Percentiles rank a stretch among this genome's conserved stretches.
Evolutionary conservation across 768 basidiomycete species (phyloP).

Genomic region (Boletus vinaceobasis): DNA sequence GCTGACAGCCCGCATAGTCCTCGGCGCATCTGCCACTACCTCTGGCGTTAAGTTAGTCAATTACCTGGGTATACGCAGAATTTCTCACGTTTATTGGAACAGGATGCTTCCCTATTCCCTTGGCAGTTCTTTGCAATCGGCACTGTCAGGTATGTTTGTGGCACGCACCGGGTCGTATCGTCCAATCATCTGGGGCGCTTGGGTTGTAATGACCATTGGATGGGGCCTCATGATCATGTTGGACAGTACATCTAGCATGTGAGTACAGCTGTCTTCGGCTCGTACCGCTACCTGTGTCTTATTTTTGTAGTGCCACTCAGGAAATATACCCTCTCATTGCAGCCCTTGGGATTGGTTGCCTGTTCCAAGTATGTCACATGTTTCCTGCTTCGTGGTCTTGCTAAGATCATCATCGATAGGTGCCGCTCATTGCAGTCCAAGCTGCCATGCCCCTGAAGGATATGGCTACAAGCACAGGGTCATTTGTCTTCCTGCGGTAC

Average conservation of each 20-base stretch:
- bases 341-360: constrained; percentile 32
- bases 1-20: constrained; percentile 17
- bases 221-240: constrained; percentile 37
- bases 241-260: constrained; percentile 31
- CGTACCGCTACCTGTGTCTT: background rate
- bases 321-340: constrained; percentile 33
- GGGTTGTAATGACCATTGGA: constrained; percentile 32
- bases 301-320: constrained; percentile 24
- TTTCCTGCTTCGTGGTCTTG: background rate
- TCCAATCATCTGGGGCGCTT: constrained; percentile 30
- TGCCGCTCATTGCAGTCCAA: constrained; percentile 37
- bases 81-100: background rate
- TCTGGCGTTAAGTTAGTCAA: constrained; percentile 30
- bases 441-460: constrained; percentile 45
- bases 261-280: background rate
- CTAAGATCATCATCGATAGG: constrained; percentile 5
- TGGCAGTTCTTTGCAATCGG: constrained; percentile 15
- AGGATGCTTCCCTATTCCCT: constrained; percentile 39
- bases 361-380: constrained; percentile 29
- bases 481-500: constrained; percentile 34
- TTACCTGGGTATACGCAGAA: too few species aligned
- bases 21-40: constrained; percentile 35
- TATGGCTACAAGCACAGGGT: constrained; percentile 41
- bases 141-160: constrained; percentile 25
- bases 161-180: constrained; percentile 29